A percentile compares a stretch with the other conserved stretches of the same genome.
These are phyloP conservation scores for Cucurbita ficifolia DNA, from an alignment of 306 rosid genomes.

Conservation along the genomic window DNA sequence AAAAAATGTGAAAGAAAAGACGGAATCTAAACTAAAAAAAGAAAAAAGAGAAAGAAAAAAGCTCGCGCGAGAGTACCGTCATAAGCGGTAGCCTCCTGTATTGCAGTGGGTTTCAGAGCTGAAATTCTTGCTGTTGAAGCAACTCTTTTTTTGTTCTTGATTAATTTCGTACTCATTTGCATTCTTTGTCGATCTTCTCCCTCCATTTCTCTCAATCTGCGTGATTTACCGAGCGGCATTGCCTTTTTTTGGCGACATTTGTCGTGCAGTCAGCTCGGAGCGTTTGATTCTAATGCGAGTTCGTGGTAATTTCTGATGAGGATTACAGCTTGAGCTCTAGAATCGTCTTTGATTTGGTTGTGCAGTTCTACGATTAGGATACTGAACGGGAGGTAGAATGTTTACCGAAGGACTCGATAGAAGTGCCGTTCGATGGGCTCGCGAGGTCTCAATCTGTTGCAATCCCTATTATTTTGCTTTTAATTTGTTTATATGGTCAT, in stretches of 20 bases:
- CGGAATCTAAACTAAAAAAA: not conserved
- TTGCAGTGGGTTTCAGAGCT: constrained; percentile 10
- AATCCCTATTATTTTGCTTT: not conserved
- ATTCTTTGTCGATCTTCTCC: not conserved
- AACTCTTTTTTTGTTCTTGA: not conserved
- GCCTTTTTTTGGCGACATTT: not conserved
- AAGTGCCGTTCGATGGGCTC: constrained; percentile 78
- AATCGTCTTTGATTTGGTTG: not conserved
- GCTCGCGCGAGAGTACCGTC: not conserved
- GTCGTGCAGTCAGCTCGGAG: not conserved
- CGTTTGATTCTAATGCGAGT: not conserved
- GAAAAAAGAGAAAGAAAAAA: not conserved
- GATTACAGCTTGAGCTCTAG: not conserved
- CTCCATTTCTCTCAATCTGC: not conserved
- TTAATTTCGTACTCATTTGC: not conserved
- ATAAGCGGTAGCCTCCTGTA: not conserved
- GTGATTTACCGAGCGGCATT: not conserved
- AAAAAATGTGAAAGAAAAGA: not conserved
- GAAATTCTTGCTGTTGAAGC: not conserved
- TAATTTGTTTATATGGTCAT: not conserved
- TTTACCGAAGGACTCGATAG: constrained; percentile 83
- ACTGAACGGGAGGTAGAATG: constrained; percentile 20
- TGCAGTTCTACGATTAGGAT: not conserved
- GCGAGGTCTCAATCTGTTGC: constrained; percentile 39
- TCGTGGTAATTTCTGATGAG: not conserved